Evolutionary conservation across 2,329 filamentous ascomycete genomes (phyloP).

Genomic region (Torrubiella hemipterigena): DNA sequence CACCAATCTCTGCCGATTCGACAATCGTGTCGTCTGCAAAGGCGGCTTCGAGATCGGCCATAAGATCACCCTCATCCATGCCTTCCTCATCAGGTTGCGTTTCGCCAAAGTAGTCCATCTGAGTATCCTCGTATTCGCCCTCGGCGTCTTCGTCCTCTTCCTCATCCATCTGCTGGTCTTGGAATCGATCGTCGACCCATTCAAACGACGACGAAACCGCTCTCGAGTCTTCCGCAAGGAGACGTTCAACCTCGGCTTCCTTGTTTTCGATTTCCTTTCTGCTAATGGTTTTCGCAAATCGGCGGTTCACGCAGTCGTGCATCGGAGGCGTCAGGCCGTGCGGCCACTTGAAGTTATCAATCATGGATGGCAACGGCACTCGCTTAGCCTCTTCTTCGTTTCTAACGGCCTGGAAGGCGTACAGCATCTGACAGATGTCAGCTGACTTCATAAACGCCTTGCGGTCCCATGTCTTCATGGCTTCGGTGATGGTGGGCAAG

Average conservation of each 20-base stretch:
- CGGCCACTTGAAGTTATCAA: conserved; percentile 64
- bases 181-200: conserved; percentile 42
- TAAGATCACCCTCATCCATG: conserved; percentile 39
- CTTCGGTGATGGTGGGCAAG: conserved; percentile 76
- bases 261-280: conserved; percentile 78
- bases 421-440: conserved; percentile 80
- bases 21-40: conserved; percentile 25
- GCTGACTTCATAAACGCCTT: conserved; percentile 81
- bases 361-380: conserved; percentile 58
- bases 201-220: conserved; percentile 51
- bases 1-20: conserved; percentile 26
- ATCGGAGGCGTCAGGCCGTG: conserved; percentile 83
- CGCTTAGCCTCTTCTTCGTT: conserved; percentile 54
- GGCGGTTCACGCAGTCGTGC: conserved; percentile 69
- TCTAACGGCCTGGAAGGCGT: conserved; percentile 59
- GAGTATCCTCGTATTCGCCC: conserved; percentile 42
- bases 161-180: conserved; percentile 27
- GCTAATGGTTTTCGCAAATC: conserved; percentile 73
- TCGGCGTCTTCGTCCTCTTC: conserved; percentile 46
- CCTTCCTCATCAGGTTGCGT: conserved; percentile 36
- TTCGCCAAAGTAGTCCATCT: not conserved
- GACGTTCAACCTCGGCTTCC: conserved; percentile 63
- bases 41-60: conserved; percentile 37
- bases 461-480: conserved; percentile 88
- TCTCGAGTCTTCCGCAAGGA: conserved; percentile 58